Conservation (phyloP, 345 rosid genomes). For the Schrenkiella parvula region DNA sequence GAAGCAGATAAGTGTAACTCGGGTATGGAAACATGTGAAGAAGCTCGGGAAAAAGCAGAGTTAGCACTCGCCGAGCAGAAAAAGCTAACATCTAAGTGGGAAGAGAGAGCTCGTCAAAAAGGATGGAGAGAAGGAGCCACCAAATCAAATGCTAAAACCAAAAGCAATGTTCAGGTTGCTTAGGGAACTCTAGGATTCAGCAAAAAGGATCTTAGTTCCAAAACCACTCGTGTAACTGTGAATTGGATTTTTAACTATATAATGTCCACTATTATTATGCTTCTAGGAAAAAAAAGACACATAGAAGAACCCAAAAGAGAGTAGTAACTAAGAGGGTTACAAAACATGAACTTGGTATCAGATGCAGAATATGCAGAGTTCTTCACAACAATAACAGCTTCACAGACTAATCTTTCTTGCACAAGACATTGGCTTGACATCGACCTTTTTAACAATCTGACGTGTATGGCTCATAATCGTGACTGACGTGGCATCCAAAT, state of each 20-base stretch:
- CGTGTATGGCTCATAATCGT: neutral
- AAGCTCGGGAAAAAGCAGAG: slow-evolving; percentile 85
- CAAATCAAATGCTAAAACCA: slow-evolving; percentile 39
- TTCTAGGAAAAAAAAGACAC: too few relatives aligned
- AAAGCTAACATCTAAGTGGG: slow-evolving; percentile 74
- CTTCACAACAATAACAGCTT: neutral
- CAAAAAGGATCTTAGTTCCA: neutral
- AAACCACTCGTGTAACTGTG: slow-evolving; percentile 13
- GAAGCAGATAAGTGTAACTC: slow-evolving; percentile 98
- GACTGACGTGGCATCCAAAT: neutral
- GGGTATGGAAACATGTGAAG: slow-evolving; percentile 99
- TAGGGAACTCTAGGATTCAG: slow-evolving; percentile 13
- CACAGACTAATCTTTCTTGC: neutral
- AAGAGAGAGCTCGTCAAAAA: slow-evolving; percentile 74
- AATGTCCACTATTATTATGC: neutral
- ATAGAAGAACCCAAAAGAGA: too few relatives aligned
- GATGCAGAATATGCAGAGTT: neutral
- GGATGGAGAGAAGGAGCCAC: slow-evolving; percentile 80
- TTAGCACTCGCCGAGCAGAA: slow-evolving; percentile 62
- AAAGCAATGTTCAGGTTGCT: slow-evolving; percentile 45
- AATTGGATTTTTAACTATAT: neutral
- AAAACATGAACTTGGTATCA: neutral
- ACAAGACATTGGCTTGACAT: too few relatives aligned
- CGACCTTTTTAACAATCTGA: too few relatives aligned
- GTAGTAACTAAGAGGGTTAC: neutral